Evolutionary conservation across 495 filamentous ascomycete species (phyloP), one percentile per base, ranked within the genome.

Genomic region (Neurospora sp.): DNA sequence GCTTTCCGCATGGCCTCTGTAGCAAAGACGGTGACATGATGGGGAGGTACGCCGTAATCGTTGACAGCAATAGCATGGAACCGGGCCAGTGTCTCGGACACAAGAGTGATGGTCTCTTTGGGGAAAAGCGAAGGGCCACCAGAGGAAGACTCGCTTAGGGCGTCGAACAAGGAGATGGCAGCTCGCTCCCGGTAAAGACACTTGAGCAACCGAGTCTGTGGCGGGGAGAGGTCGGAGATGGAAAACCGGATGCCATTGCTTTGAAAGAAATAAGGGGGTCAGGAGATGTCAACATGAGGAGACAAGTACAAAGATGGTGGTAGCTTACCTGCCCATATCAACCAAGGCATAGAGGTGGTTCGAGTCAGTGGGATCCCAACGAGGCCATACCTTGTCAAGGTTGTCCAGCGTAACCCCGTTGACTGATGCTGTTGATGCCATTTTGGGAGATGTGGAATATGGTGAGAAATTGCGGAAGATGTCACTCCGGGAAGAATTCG

Each of bases 161-260:
- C 94, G 75, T 97, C 93, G 81, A 97, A 97, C n/a, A 97, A 84
- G 0, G 94, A 97, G 76, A 98, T 93, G 68, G 87, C 88, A 27
- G 88, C 88, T 8, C 94, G 90, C 76, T 94, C 90, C 73, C 89
- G 88, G 79, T 93, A 96, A 70, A 96, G 73, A 41, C 91, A 94
- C 20, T 86, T 91, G 38, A 97, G 85, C 39, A 94, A 87, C 16
- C 94, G 90, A 18, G 90, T 83, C 4, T 83, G 88, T 2, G 91
- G 88, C 9, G 90, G 88, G 2, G 90, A 86, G 39, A 97, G 86
- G 71, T 93, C 88, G 10, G 94, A 92, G 73, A 98, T 93, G 10
- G 92, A 95, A 84, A 97, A 97, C 61, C 94, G 94, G 75, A 98
- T 95, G 73, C 94, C 94, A 86, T 98, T 98, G 83, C 94, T 97